Evolutionary conservation across 2,329 filamentous ascomycete genomes (phyloP).

Genomic region (Magnaporthiopsis incrustans): DNA sequence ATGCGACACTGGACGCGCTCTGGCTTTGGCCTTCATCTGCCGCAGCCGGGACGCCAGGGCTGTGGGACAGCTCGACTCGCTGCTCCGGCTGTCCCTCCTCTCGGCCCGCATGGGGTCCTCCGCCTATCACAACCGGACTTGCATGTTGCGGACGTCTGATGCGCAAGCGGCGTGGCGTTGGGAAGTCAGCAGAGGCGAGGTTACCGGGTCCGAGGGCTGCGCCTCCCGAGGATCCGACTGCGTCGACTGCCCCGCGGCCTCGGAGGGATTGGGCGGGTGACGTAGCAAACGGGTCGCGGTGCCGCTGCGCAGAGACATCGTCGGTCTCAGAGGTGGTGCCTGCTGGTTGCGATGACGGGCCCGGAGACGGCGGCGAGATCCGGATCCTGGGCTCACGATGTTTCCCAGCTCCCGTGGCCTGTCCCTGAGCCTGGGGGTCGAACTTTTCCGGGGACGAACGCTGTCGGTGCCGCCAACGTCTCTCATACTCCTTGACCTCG

Average conservation of each 20-base stretch:
- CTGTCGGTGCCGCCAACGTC: conserved; percentile 12
- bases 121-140: background rate
- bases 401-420: background rate
- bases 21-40: background rate
- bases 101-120: background rate
- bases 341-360: background rate
- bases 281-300: background rate
- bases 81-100: background rate
- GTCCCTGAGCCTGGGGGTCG: background rate
- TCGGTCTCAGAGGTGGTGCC: background rate
- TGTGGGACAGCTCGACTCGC: background rate
- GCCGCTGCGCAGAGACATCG: background rate
- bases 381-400: background rate
- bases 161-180: background rate
- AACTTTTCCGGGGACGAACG: background rate
- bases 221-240: background rate
- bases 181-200: background rate
- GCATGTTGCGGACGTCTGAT: background rate
- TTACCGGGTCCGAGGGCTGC: background rate
- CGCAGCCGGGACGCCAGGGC: background rate
- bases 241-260: background rate
- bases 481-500: conserved; percentile 32
- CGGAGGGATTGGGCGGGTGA: background rate
- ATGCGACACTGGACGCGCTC: background rate
- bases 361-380: background rate